phyloP scores from a whole-genome alignment of 1,139 yeast species.

The Pichia sp. region DNA sequence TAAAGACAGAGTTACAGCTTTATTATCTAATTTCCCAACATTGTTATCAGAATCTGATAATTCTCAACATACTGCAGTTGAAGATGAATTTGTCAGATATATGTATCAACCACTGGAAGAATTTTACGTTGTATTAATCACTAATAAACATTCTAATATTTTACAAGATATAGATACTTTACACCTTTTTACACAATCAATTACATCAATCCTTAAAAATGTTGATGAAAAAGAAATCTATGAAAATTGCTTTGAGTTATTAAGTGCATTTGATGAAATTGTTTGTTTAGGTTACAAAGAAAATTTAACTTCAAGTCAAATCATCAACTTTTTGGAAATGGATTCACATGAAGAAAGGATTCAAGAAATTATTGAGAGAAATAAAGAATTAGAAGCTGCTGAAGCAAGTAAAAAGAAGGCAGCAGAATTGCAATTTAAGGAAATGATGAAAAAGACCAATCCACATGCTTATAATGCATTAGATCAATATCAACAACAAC shows the following conservation, averaged over 20 bases:
- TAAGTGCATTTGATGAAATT: constrained; percentile 92
- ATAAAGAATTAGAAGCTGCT: constrained; percentile 93
- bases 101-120: constrained; percentile 97
- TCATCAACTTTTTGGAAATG: constrained; percentile 89
- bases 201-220: constrained; percentile 64
- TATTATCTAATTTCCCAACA: constrained; percentile 81
- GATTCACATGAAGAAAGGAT: constrained; percentile 98
- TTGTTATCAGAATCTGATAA: constrained; percentile 61
- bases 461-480: constrained; percentile 24
- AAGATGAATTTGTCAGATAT: constrained; percentile 87
- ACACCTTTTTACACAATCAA: constrained; percentile 76
- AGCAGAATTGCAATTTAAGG: constrained; percentile 87
- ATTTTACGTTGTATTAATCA: constrained; percentile 82
- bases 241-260: constrained; percentile 79
- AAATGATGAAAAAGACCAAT: constrained; percentile 57
- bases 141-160: constrained; percentile 88
- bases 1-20: constrained; percentile 79
- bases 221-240: constrained; percentile 82
- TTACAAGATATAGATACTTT: constrained; percentile 92
- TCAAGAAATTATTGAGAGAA: constrained; percentile 94
- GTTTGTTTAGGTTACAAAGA: constrained; percentile 88
- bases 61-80: constrained; percentile 90
- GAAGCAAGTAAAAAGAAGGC: constrained; percentile 97
- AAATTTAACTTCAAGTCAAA: constrained; percentile 74
- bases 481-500: constrained; percentile 11